phyloP scores from a whole-genome alignment of 176 grass and related monocot species.

The Chrysopogon serrulatus region DNA sequence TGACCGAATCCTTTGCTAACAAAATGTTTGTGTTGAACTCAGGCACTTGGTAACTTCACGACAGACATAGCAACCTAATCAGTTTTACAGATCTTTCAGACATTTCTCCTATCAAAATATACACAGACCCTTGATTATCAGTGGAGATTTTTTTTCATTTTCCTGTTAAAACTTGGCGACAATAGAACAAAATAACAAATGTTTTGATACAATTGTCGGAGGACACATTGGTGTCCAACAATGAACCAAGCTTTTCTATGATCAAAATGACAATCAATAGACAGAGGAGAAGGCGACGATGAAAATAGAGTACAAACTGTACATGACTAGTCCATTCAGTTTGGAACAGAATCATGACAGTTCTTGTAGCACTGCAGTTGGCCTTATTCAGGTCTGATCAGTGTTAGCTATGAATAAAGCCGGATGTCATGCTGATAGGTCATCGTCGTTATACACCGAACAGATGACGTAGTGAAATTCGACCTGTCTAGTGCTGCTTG shows the following conservation, averaged over 20 bases:
- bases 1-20: not conserved
- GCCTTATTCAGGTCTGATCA: not conserved
- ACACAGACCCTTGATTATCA: not conserved
- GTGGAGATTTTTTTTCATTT: not conserved
- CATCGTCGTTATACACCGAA: not conserved
- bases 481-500: not conserved
- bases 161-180: not conserved
- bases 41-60: not conserved
- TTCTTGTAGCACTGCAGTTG: slow-evolving; percentile 22
- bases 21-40: not conserved
- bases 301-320: slow-evolving; percentile 1
- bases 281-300: not conserved
- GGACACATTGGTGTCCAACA: not conserved
- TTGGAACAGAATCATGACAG: slow-evolving; percentile 30
- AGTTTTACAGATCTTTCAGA: not conserved
- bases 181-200: not conserved
- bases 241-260: not conserved
- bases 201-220: not conserved
- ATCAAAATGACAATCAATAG: slow-evolving; percentile 20
- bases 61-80: not conserved
- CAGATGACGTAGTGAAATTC: not conserved
- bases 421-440: not conserved
- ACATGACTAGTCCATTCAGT: slow-evolving; percentile 18
- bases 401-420: not conserved
- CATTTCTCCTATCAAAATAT: slow-evolving; percentile 4